A percentile compares a stretch with the other conserved stretches of the same genome.
These are phyloP conservation scores for Haplosporangium sp. DNA, from an alignment of 371 early-diverging fungal genomes.

Conservation along the genomic window DNA sequence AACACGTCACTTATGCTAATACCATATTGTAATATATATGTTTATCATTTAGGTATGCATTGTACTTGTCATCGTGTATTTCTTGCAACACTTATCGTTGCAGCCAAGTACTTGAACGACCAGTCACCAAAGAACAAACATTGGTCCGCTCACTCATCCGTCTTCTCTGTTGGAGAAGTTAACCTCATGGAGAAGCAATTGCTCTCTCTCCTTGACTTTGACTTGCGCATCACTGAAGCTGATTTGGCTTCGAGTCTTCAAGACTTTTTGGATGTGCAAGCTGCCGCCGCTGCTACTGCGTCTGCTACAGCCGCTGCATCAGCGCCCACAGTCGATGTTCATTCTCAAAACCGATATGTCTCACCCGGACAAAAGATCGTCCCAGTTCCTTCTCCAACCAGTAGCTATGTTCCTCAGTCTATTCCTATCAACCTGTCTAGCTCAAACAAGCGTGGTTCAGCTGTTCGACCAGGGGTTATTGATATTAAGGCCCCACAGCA, in stretches of 20 bases:
- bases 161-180: slow-evolving; percentile 81
- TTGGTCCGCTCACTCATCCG: slow-evolving; percentile 77
- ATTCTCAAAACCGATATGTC: slow-evolving; percentile 20
- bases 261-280: slow-evolving; percentile 40
- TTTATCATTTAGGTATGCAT: slow-evolving; percentile 66
- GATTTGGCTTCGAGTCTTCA: slow-evolving; percentile 52
- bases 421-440: slow-evolving; percentile 38
- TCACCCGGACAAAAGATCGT: slow-evolving; percentile 9
- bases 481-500: slow-evolving; percentile 7
- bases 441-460: slow-evolving; percentile 43
- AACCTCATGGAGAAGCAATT: slow-evolving; percentile 89
- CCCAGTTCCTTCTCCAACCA: slow-evolving; percentile 35
- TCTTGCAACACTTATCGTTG: slow-evolving; percentile 83
- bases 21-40: not conserved
- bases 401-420: slow-evolving; percentile 33
- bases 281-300: not conserved
- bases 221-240: slow-evolving; percentile 56
- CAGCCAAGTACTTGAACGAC: slow-evolving; percentile 82
- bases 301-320: not conserved
- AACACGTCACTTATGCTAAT: not conserved
- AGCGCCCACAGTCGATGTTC: not conserved
- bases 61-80: slow-evolving; percentile 85
- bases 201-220: slow-evolving; percentile 70
- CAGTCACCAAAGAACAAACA: slow-evolving; percentile 83
- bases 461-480: slow-evolving; percentile 3